phyloP scores from a whole-genome alignment of 1,284 basidiomycete genomes.

The Cutaneotrichosporon sp. region DNA sequence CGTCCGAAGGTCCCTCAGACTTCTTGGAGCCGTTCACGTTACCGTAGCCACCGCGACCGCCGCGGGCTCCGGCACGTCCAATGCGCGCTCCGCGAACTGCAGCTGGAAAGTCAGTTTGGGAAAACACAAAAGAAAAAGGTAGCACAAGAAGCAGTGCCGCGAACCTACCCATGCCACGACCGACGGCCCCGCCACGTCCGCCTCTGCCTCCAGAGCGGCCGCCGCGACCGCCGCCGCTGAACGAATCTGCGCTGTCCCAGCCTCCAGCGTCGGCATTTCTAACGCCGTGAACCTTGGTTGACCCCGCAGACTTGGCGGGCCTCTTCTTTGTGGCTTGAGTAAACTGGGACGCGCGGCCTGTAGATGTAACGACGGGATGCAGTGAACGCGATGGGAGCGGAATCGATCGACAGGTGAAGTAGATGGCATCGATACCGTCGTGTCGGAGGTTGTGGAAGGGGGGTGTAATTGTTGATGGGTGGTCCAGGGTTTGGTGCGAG shows the following conservation, averaged over 20 bases:
- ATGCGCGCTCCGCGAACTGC: slow-evolving; percentile 17
- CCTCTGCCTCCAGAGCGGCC: slow-evolving; percentile 29
- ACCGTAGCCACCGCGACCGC: slow-evolving; percentile 38
- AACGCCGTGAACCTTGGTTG: slow-evolving; percentile 31
- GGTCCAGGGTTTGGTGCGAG: neutral
- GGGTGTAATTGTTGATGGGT: neutral
- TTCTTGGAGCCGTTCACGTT: slow-evolving; percentile 24
- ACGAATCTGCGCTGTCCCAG: slow-evolving; percentile 33
- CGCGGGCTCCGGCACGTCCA: slow-evolving; percentile 40
- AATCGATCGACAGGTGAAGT: no score
- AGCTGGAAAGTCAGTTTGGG: no score
- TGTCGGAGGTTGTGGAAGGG: no score
- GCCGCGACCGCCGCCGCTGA: slow-evolving; percentile 24
- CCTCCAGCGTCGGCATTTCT: slow-evolving; percentile 44
- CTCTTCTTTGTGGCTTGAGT: slow-evolving; percentile 46
- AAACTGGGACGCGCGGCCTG: slow-evolving; percentile 50
- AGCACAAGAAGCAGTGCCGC: neutral
- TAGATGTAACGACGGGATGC: neutral
- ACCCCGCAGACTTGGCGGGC: slow-evolving; percentile 33
- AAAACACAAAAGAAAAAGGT: neutral
- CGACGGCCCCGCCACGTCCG: slow-evolving; percentile 28
- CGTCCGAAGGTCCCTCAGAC: slow-evolving; percentile 17
- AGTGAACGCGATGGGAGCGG: no score
- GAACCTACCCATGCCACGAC: slow-evolving; percentile 13
- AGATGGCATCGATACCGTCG: no score